These are phyloP conservation scores for Fusarium sp. DNA, from an alignment of 2,329 filamentous ascomycete genomes.

Conservation along the genomic window DNA sequence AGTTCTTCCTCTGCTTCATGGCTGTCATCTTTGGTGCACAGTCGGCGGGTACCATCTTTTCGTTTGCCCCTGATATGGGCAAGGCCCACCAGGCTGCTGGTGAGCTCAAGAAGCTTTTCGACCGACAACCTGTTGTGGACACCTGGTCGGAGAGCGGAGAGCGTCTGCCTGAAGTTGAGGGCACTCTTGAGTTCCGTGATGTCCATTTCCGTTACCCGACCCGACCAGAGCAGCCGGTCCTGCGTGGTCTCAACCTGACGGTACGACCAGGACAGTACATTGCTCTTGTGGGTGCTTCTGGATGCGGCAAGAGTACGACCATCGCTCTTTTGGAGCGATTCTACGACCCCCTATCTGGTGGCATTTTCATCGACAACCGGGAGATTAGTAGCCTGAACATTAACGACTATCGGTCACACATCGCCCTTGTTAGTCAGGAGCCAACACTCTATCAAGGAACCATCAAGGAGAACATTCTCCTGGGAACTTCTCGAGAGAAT, in stretches of 20 bases:
- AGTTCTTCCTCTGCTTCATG: conserved; percentile 93
- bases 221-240: conserved; percentile 89
- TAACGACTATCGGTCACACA: conserved; percentile 84
- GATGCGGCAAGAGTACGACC: conserved; percentile 94
- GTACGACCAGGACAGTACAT: conserved; percentile 85
- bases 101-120: conserved; percentile 85
- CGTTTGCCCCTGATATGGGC: conserved; percentile 91
- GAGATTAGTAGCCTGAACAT: conserved; percentile 86
- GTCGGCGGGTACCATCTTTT: conserved; percentile 90
- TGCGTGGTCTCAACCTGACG: conserved; percentile 82
- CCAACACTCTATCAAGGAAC: conserved; percentile 95
- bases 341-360: conserved; percentile 87
- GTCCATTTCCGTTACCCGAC: conserved; percentile 97
- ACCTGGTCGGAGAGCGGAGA: conserved; percentile 80
- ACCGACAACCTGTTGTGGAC: conserved; percentile 84
- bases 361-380: conserved; percentile 83
- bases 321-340: conserved; percentile 94
- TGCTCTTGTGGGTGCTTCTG: conserved; percentile 92
- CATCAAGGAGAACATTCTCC: conserved; percentile 88
- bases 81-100: conserved; percentile 89
- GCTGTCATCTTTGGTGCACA: conserved; percentile 92
- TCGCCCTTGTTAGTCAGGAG: conserved; percentile 93
- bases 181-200: conserved; percentile 87
- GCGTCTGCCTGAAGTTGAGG: conserved; percentile 73
- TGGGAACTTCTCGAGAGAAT: conserved; percentile 76